Base-by-base conservation (phyloP, 495 filamentous ascomycete genomes). In the Podospora australis region DNA sequence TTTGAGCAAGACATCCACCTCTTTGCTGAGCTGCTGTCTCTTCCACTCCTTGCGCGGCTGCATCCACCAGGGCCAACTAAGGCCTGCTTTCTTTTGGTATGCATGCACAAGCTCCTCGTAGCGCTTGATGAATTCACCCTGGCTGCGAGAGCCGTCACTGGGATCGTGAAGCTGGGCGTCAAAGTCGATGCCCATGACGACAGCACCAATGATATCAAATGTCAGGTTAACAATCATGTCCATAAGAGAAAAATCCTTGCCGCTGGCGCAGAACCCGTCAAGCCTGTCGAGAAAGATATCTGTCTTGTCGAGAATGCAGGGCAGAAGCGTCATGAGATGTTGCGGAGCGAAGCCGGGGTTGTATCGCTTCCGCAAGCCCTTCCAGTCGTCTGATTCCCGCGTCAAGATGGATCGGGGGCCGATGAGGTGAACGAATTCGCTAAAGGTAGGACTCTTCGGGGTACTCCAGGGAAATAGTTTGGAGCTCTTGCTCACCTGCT, bases 281-380 rank as follows among this genome's bases (percentile, higher is more conserved):
- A 67, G 51, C 14, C 53, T 40, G 4, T 58, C 38, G 2, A 67
- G 2, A 40, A 75, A 73, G 8, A 57, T 21, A 26, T 17, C 17
- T 0, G 57, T 57, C 53, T 71, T 72, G 40, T 71, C 64, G 8
- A 70, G 21, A 39, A 75, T 71, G 16, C 50, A 52, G 0, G 66
- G 70, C 10, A 75, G 36, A 4, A 75, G 52, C 3, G 44, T 63
- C 45, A 69, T 56, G 11, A 75, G 58, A 47, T 75, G 67, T 38
- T 61, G 55, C 2, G 65, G 65, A 1, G 70, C 60, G 42, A 73
- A 75, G 13, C 70, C 70, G 1, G 67, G 58, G 44, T 69, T 73
- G 50, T 70, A 73, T 7, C 54, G 45, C 49, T 67, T 72, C 32
- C 70, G 63, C 2, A 63, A 16, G 0, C 42, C 41, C 55, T 69